Evolutionary conservation across 495 filamentous ascomycete species (phyloP).

Genomic region (Penicillium coffeae): DNA sequence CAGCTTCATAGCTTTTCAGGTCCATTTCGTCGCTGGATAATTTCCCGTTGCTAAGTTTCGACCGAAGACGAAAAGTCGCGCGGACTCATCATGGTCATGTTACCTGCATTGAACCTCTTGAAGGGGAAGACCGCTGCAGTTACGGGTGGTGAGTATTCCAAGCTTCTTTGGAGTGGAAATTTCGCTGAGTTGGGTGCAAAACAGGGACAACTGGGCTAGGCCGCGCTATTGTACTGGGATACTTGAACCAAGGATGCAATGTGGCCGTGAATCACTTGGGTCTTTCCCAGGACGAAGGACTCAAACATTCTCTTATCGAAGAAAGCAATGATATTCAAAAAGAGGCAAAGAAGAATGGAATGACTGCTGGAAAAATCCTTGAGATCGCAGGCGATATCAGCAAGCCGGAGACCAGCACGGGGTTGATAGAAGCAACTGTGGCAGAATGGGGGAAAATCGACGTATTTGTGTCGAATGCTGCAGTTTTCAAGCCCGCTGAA

Average conservation of each 20-base stretch:
- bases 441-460: constrained; percentile 57
- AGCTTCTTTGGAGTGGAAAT: too few relatives aligned
- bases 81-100: constrained; percentile 17
- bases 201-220: constrained; percentile 72
- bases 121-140: constrained; percentile 62
- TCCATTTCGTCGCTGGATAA: too few relatives aligned
- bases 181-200: too few relatives aligned
- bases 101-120: constrained; percentile 35
- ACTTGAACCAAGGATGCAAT: constrained; percentile 53
- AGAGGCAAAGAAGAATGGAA: constrained; percentile 32
- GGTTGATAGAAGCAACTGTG: constrained; percentile 51
- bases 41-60: too few relatives aligned
- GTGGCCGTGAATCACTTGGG: constrained; percentile 65
- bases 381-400: constrained; percentile 60
- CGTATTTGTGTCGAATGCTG: constrained; percentile 78
- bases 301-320: constrained; percentile 48
- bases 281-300: constrained; percentile 40
- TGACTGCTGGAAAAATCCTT: constrained; percentile 50
- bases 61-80: too few relatives aligned
- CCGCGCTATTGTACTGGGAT: constrained; percentile 64
- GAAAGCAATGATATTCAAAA: constrained; percentile 34
- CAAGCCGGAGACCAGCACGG: constrained; percentile 49
- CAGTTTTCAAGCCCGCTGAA: constrained; percentile 74
- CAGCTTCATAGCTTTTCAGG: too few relatives aligned
- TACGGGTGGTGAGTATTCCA: constrained; percentile 65